phyloP scores from a whole-genome alignment of 2,329 filamentous ascomycete species.

The Sarocladium oryzae region DNA sequence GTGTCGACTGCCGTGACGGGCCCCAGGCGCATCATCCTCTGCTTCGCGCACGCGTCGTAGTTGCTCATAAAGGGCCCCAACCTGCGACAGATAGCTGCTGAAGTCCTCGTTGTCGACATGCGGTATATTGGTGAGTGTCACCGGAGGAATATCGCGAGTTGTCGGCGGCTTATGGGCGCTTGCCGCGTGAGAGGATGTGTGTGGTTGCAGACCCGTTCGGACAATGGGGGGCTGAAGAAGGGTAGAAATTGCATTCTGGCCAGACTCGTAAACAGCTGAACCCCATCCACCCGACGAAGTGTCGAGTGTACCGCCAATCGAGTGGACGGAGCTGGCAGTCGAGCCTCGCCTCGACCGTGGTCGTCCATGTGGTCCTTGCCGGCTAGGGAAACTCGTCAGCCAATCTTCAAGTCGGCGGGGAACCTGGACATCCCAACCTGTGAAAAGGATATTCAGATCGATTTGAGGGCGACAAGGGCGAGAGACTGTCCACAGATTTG shows the following conservation, averaged over 20 bases:
- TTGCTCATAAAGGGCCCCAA: slow-evolving; percentile 83
- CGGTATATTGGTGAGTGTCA: slow-evolving; percentile 81
- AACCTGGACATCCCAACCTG: slow-evolving; percentile 33
- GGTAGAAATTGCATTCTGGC: slow-evolving; percentile 90
- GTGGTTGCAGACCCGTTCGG: slow-evolving; percentile 76
- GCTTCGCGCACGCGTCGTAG: slow-evolving; percentile 77
- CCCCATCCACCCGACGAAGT: slow-evolving; percentile 50
- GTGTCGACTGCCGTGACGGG: slow-evolving; percentile 31
- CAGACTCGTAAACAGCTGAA: slow-evolving; percentile 58
- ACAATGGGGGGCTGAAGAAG: slow-evolving; percentile 88
- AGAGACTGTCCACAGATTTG: slow-evolving; percentile 60
- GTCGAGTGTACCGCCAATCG: slow-evolving; percentile 78
- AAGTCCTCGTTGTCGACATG: slow-evolving; percentile 77
- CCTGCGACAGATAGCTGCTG: slow-evolving; percentile 74
- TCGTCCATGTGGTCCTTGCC: slow-evolving; percentile 43
- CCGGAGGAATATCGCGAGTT: slow-evolving; percentile 83
- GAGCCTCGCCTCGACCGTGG: slow-evolving; percentile 63
- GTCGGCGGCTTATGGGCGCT: slow-evolving; percentile 77
- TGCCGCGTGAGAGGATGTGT: slow-evolving; percentile 62
- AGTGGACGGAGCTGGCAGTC: slow-evolving; percentile 79
- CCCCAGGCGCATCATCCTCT: slow-evolving; percentile 53
- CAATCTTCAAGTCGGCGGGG: not conserved
- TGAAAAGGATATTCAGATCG: slow-evolving; percentile 53
- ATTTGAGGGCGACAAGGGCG: slow-evolving; percentile 43
- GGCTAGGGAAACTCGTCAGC: slow-evolving; percentile 26